These are phyloP conservation scores for Aspergillus quadrilineatus DNA, from an alignment of 2,329 filamentous ascomycete genomes.

Conservation along the genomic window DNA sequence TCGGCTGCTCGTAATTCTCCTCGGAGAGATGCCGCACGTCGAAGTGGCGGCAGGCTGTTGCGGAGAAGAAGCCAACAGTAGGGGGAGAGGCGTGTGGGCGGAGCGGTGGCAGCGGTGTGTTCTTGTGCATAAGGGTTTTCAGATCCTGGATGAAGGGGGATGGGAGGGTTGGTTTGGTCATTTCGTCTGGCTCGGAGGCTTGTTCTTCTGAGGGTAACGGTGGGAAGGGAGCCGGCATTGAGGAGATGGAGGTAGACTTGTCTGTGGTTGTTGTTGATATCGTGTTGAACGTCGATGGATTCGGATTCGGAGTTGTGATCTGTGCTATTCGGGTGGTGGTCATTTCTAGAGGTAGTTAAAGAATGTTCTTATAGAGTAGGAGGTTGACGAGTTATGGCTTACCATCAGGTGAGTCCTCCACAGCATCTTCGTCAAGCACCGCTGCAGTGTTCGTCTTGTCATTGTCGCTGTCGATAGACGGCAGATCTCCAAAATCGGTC, in stretches of 20 bases:
- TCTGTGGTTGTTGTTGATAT: neutral
- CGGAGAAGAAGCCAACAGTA: constrained; percentile 18
- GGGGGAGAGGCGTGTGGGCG: constrained; percentile 11
- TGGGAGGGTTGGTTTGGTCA: constrained; percentile 10
- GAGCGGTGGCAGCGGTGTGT: constrained; percentile 7
- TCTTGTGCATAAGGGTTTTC: constrained; percentile 15
- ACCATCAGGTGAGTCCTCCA: constrained; percentile 4
- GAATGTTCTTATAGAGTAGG: neutral
- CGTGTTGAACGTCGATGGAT: neutral
- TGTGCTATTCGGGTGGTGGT: neutral
- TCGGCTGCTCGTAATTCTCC: constrained; percentile 22
- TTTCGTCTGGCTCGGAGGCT: neutral
- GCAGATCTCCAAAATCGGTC: neutral
- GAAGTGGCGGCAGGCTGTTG: constrained; percentile 13
- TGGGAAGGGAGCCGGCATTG: neutral
- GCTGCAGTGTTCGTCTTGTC: neutral
- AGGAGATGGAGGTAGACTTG: neutral
- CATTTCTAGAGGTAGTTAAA: neutral
- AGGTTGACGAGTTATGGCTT: neutral
- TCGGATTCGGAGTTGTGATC: neutral
- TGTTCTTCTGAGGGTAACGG: neutral
- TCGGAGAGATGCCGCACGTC: constrained; percentile 18
- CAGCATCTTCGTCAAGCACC: neutral
- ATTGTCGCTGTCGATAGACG: neutral
- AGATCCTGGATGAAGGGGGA: constrained; percentile 15